Evolutionary conservation across 192 early-diverging fungal species (phyloP).

Genomic region (Entomortierella beljakovae): DNA sequence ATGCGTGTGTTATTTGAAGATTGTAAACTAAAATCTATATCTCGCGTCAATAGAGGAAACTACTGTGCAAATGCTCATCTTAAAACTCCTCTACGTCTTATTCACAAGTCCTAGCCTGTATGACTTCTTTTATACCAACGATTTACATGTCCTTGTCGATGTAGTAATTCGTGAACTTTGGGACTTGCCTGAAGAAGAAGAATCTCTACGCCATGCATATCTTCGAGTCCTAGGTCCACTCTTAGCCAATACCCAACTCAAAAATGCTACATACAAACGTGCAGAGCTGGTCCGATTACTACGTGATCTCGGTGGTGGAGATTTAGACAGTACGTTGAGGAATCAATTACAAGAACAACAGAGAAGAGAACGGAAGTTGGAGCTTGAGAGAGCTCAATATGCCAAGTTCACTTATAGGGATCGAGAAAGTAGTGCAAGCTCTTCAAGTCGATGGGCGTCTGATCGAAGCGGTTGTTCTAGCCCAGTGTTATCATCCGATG

Average conservation of each 20-base stretch:
- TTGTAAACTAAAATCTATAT: too few relatives aligned
- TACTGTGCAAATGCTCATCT: constrained; percentile 64
- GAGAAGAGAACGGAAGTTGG: constrained; percentile 12
- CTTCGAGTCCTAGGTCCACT: constrained; percentile 73
- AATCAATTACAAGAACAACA: constrained; percentile 27
- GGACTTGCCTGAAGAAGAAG: constrained; percentile 75
- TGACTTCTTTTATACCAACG: constrained; percentile 92
- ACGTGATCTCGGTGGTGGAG: constrained; percentile 52
- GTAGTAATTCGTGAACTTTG: constrained; percentile 88
- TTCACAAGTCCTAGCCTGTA: constrained; percentile 65
- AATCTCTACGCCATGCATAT: constrained; percentile 76
- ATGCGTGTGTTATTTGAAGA: neutral
- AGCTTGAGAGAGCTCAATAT: neutral
- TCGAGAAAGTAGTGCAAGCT: constrained; percentile 17
- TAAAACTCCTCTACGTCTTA: constrained; percentile 78
- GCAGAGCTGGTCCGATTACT: constrained; percentile 58
- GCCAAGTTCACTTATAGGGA: constrained; percentile 36
- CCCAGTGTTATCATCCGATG: constrained; percentile 15
- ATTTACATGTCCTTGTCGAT: constrained; percentile 88
- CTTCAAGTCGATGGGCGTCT: constrained; percentile 8
- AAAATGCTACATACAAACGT: constrained; percentile 59
- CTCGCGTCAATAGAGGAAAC: constrained; percentile 71
- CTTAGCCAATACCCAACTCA: constrained; percentile 71
- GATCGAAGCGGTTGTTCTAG: constrained; percentile 26
- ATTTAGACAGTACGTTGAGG: constrained; percentile 24